Conservation (phyloP, 192 early-diverging fungal species). For the Chytriomyces confervae region DNA sequence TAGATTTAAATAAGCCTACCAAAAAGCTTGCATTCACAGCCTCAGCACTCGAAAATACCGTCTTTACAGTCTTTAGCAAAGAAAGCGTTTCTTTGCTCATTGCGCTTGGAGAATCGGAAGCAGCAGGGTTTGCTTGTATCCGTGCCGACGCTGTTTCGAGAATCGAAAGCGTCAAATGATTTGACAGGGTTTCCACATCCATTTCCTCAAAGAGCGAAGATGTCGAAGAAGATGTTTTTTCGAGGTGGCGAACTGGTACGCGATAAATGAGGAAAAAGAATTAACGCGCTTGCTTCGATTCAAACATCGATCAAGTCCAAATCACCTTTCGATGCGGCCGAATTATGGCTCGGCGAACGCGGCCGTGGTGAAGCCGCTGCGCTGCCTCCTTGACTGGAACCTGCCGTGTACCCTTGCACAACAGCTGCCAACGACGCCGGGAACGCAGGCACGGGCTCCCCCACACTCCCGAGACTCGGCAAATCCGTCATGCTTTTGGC, state of each 20-base stretch:
- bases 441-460: conserved; percentile 11
- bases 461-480: conserved; percentile 32
- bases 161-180: conserved; percentile 18
- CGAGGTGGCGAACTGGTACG: not conserved
- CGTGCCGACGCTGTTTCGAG: not conserved
- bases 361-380: not conserved
- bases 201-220: conserved; percentile 29
- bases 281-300: too few relatives aligned
- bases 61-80: conserved; percentile 45
- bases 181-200: conserved; percentile 15
- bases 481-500: conserved; percentile 38
- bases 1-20: conserved; percentile 17
- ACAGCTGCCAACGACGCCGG: not conserved
- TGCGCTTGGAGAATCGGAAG: not conserved
- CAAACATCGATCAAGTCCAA: too few relatives aligned
- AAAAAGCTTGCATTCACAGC: conserved; percentile 52
- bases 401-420: too few relatives aligned
- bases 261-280: too few relatives aligned
- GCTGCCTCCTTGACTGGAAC: not conserved
- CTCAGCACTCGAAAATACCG: conserved; percentile 49
- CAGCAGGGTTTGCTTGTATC: not conserved
- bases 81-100: conserved; percentile 1
- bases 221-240: conserved; percentile 1
- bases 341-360: conserved; percentile 6
- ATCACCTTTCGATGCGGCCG: not conserved